Evolutionary conservation across 1,139 yeast species (phyloP).

Genomic region (Lodderomyces jiufengensis): DNA sequence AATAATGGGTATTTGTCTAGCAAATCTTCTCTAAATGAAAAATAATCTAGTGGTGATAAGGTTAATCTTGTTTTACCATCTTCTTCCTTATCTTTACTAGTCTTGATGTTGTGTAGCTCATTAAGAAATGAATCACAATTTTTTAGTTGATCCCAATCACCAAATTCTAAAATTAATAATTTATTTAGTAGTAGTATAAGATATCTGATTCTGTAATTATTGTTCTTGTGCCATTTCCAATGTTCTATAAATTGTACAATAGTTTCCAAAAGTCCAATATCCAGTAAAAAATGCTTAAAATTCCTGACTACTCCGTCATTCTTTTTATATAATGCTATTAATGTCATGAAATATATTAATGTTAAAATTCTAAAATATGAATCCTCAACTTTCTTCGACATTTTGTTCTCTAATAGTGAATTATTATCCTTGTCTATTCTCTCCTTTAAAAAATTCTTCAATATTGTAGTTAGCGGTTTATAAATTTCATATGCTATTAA

Average conservation of each 20-base stretch:
- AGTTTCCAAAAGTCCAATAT: conserved; percentile 36
- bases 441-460: conserved; percentile 15
- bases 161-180: conserved; percentile 61
- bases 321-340: conserved; percentile 20
- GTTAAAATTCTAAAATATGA: conserved; percentile 45
- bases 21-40: conserved; percentile 72
- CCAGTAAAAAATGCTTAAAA: conserved; percentile 21
- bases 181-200: conserved; percentile 57
- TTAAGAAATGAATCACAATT: conserved; percentile 51
- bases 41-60: conserved; percentile 78
- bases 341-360: conserved; percentile 47
- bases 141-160: conserved; percentile 43
- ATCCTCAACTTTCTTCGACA: conserved; percentile 12
- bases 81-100: conserved; percentile 20
- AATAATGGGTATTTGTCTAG: conserved; percentile 72
- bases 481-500: conserved; percentile 11
- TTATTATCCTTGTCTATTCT: conserved; percentile 15
- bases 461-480: conserved; percentile 13
- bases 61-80: conserved; percentile 27
- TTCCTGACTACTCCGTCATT: no score
- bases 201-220: conserved; percentile 41
- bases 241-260: conserved; percentile 54
- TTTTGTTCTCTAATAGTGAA: neutral
- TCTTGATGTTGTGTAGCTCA: conserved; percentile 39
- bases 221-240: conserved; percentile 58